Conservation (phyloP, 169 alveolate genomes). For the Theileria annulata region DNA sequence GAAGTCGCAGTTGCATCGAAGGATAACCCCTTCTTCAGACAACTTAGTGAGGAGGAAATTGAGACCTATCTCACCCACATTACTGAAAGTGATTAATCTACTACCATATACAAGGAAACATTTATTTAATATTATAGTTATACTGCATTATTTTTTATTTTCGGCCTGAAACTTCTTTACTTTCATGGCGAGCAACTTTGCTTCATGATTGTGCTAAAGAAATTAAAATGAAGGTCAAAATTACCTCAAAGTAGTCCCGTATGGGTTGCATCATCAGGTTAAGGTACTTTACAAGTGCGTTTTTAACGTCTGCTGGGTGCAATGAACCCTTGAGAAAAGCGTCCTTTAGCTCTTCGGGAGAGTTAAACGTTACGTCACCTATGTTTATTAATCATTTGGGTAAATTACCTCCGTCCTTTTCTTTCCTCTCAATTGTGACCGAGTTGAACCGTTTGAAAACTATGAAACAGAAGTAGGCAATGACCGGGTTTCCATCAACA, state of each 20-base stretch:
- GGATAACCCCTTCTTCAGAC: constrained; percentile 83
- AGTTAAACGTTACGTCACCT: constrained; percentile 81
- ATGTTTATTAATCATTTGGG: background rate
- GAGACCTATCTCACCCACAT: constrained; percentile 83
- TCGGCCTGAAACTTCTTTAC: constrained; percentile 48
- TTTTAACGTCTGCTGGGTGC: constrained; percentile 95
- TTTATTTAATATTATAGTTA: background rate
- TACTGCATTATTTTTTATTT: constrained; percentile 18
- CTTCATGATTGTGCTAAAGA: constrained; percentile 56
- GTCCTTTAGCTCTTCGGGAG: constrained; percentile 85
- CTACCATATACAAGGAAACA: constrained; percentile 5
- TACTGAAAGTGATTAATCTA: constrained; percentile 85
- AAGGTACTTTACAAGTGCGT: constrained; percentile 84
- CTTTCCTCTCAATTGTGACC: constrained; percentile 76
- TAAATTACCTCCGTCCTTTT: constrained; percentile 84
- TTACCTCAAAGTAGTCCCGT: constrained; percentile 90
- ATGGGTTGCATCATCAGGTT: constrained; percentile 95
- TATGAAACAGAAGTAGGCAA: constrained; percentile 86
- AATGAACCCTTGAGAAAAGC: constrained; percentile 87
- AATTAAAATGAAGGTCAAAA: background rate
- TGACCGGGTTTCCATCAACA: constrained; percentile 92
- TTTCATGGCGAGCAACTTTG: constrained; percentile 35
- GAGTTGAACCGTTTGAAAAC: constrained; percentile 79
- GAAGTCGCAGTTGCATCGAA: constrained; percentile 89
- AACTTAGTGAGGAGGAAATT: constrained; percentile 83